Evolutionary conservation across 768 basidiomycete species (phyloP).

Genomic region (Cystobasidium ongulense): DNA sequence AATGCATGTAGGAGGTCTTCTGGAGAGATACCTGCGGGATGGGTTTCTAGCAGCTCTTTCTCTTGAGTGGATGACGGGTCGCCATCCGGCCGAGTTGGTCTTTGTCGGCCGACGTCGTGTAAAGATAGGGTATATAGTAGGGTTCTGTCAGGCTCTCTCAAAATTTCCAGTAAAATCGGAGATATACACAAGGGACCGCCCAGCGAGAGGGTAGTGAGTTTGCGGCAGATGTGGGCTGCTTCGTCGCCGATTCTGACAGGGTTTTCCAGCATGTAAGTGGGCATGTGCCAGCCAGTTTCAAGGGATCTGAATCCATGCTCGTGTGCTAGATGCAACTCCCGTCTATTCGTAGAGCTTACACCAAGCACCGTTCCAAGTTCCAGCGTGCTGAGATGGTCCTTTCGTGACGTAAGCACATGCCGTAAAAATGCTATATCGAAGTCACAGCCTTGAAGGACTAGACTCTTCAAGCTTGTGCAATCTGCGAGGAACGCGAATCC

Average conservation of each 20-base stretch:
- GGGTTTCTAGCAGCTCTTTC: neutral
- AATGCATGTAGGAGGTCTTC: conserved; percentile 4
- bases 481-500: conserved; percentile 1
- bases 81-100: conserved; percentile 1
- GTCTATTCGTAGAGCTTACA: neutral
- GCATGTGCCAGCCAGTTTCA: conserved; percentile 10
- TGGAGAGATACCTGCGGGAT: conserved; percentile 12
- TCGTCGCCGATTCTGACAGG: neutral
- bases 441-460: neutral
- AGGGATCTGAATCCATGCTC: neutral
- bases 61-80: neutral
- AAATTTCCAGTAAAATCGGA: neutral
- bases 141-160: neutral
- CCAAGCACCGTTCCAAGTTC: neutral
- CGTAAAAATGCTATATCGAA: neutral
- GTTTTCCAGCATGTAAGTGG: neutral
- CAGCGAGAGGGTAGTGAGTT: neutral
- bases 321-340: neutral
- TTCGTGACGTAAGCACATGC: neutral
- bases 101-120: conserved; percentile 1
- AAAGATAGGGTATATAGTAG: neutral
- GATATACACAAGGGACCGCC: conserved; percentile 13
- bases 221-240: neutral
- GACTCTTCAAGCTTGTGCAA: neutral
- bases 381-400: neutral